Percentiles rank a stretch among this genome's conserved stretches.
Conservation (phyloP, 306 rosid genomes). For the Phaseolus lunatus region DNA sequence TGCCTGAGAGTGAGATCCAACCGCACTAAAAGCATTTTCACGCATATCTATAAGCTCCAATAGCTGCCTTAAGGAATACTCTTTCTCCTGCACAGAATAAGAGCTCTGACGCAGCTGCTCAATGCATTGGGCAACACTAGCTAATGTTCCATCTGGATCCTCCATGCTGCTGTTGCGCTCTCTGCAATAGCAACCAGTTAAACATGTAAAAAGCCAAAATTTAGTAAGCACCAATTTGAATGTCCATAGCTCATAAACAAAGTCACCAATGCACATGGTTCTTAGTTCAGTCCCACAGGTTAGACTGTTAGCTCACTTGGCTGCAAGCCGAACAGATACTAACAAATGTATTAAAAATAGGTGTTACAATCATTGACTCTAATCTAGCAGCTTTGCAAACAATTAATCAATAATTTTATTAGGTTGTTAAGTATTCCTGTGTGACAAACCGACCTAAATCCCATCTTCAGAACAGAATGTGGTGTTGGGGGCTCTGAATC, state of each 20-base stretch:
- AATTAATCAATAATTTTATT: conserved; percentile 33
- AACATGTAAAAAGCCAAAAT: conserved; percentile 43
- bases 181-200: conserved; percentile 64
- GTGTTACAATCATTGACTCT: conserved; percentile 14
- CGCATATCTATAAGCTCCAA: conserved; percentile 86
- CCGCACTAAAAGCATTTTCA: conserved; percentile 97
- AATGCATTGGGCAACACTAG: conserved; percentile 99
- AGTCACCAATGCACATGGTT: conserved; percentile 41
- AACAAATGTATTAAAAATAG: conserved; percentile 31
- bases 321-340: conserved; percentile 37
- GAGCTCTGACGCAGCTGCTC: conserved; percentile 96
- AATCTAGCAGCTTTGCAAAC: conserved; percentile 42
- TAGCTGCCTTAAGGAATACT: conserved; percentile 86
- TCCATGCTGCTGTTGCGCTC: conserved; percentile 94
- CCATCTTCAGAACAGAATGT: conserved; percentile 80
- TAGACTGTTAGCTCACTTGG: conserved; percentile 13
- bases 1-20: conserved; percentile 99
- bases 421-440: conserved; percentile 9
- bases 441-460: conserved; percentile 69
- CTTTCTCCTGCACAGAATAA: conserved; percentile 83
- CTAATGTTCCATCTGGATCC: conserved; percentile 98
- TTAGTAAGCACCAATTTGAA: neutral
- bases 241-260: conserved; percentile 20
- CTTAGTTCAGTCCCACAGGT: conserved; percentile 5
- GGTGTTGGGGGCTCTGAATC: conserved; percentile 98